Conservation (phyloP, 176 grass and related monocot genomes). For the Oryza glaberrima region DNA sequence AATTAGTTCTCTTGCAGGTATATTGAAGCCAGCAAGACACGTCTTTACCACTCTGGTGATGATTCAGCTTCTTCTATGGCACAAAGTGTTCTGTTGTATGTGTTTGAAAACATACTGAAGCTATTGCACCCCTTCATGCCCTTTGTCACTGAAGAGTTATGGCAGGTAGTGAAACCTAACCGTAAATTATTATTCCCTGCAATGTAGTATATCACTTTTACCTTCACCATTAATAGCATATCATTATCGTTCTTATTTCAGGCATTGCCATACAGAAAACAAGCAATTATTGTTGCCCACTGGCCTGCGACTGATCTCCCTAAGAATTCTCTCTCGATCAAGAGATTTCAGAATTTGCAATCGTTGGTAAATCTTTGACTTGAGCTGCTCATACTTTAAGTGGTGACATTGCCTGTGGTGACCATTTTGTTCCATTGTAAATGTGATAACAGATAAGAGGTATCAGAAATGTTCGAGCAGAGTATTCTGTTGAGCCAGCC, state of each 20-base stretch:
- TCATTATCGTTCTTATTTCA: slow-evolving; percentile 48
- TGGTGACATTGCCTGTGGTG: slow-evolving; percentile 10
- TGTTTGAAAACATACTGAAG: slow-evolving; percentile 97
- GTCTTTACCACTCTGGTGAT: slow-evolving; percentile 79
- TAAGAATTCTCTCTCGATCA: slow-evolving; percentile 76
- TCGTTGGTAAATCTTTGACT: slow-evolving; percentile 65
- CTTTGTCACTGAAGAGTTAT: slow-evolving; percentile 98
- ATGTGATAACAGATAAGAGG: slow-evolving; percentile 67
- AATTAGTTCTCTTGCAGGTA: slow-evolving; percentile 62
- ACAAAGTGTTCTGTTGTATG: slow-evolving; percentile 83
- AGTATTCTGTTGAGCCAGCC: slow-evolving; percentile 97
- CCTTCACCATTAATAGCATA: slow-evolving; percentile 25
- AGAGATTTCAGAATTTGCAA: slow-evolving; percentile 99
- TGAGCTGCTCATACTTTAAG: slow-evolving; percentile 13
- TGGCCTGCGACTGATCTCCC: slow-evolving; percentile 79
- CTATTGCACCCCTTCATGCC: slow-evolving; percentile 97
- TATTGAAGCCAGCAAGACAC: slow-evolving; percentile 97
- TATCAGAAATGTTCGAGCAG: slow-evolving; percentile 93
- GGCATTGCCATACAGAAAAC: slow-evolving; percentile 81
- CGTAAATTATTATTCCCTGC: background rate
- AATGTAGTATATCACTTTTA: slow-evolving; percentile 11
- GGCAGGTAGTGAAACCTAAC: slow-evolving; percentile 73
- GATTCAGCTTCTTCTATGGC: slow-evolving; percentile 57
- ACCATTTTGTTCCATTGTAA: slow-evolving; percentile 40
- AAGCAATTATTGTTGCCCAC: slow-evolving; percentile 80